These are phyloP conservation scores for Boletus coccyginus DNA, from an alignment of 768 basidiomycete species.

Conservation along the genomic window DNA sequence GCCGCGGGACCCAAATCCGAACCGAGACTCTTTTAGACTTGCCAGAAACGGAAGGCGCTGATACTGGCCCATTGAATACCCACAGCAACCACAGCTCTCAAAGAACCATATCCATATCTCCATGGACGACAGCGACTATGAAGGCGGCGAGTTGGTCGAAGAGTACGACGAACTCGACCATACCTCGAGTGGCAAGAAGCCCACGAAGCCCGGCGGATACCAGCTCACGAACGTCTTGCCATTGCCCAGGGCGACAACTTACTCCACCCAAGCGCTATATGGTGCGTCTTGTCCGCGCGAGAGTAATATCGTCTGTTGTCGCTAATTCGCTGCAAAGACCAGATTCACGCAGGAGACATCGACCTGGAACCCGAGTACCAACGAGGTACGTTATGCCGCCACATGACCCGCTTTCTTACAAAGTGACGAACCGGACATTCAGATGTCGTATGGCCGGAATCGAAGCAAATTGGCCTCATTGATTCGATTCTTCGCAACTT, in stretches of 20 bases:
- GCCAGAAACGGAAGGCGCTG: slow-evolving; percentile 7
- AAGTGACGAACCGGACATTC: neutral
- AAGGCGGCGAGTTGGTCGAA: slow-evolving; percentile 13
- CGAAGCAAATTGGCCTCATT: slow-evolving; percentile 71
- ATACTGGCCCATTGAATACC: too few relatives aligned
- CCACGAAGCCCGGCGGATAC: slow-evolving; percentile 17
- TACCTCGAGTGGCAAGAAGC: neutral
- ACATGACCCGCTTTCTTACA: neutral
- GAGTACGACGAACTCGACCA: slow-evolving; percentile 16
- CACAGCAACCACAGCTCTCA: slow-evolving; percentile 3
- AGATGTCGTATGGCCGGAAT: slow-evolving; percentile 81
- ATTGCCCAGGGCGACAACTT: slow-evolving; percentile 57
- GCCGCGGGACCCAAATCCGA: too few relatives aligned
- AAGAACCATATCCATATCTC: neutral
- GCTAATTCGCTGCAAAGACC: slow-evolving; percentile 41
- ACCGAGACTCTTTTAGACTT: neutral
- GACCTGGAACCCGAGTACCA: slow-evolving; percentile 78
- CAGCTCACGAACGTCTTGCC: slow-evolving; percentile 47
- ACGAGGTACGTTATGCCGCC: slow-evolving; percentile 47
- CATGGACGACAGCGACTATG: slow-evolving; percentile 24
- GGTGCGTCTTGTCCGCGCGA: slow-evolving; percentile 32
- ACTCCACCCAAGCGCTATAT: slow-evolving; percentile 59
- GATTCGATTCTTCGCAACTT: slow-evolving; percentile 79
- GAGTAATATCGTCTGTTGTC: neutral
- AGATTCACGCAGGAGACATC: slow-evolving; percentile 62